These are phyloP conservation scores for Xylaria scruposa DNA, from an alignment of 495 filamentous ascomycete genomes.

Conservation along the genomic window DNA sequence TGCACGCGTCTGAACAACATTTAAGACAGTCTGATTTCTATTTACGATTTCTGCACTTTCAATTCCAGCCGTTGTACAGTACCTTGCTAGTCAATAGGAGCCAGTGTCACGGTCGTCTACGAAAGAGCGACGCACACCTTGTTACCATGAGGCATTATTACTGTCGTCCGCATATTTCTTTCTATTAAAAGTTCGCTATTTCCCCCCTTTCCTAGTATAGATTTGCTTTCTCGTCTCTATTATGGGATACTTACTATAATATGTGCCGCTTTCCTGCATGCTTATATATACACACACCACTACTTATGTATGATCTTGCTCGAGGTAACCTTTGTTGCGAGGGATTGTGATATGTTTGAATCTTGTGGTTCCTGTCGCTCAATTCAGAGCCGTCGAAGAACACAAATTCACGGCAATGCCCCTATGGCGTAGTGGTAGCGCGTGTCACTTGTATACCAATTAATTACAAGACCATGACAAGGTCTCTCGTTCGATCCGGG, in stretches of 20 bases:
- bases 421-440: constrained; percentile 27
- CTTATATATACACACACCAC: background rate
- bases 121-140: background rate
- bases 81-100: background rate
- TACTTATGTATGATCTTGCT: background rate
- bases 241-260: background rate
- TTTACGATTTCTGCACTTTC: constrained; percentile 1
- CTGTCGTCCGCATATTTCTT: background rate
- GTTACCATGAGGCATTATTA: background rate
- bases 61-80: background rate
- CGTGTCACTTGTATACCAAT: constrained; percentile 19
- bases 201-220: no score
- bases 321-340: background rate
- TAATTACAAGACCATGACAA: constrained; percentile 9
- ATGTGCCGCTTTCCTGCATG: background rate
- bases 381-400: no score
- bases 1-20: background rate
- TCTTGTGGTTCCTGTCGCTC: no score
- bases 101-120: background rate
- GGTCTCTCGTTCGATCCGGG: constrained; percentile 26
- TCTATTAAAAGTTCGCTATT: constrained; percentile 16
- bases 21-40: background rate
- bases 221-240: background rate
- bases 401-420: background rate
- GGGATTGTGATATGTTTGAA: background rate